Evolutionary conservation across 768 basidiomycete genomes (phyloP), one percentile per base, ranked within the genome.

Genomic region (Suillus hirtellus): DNA sequence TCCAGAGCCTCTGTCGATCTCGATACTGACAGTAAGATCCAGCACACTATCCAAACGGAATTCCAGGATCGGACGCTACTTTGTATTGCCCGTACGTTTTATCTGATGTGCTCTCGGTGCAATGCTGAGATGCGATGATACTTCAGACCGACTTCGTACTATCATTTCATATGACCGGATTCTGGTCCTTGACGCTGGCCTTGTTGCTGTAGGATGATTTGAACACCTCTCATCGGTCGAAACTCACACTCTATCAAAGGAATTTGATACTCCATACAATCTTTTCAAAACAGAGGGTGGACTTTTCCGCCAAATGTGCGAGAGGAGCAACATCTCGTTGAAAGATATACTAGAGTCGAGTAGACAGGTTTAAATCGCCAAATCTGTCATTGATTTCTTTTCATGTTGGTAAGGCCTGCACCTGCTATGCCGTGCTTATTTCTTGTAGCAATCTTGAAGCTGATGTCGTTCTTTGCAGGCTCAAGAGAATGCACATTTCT

Each of bases 141-240:
- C 14, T 47, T 63, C 44, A 65, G 66, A 85, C 69, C 80, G 85
- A n/a, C 72, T 86, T 34, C 75, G 81, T 59, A 87, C 85, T 1
- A 83, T 86, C 66, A 70, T 82, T 60, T 74, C 72, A 27, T 90
- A 90, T 67, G 89, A 93, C 71, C 77, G 85, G 24, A 87, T 92
- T 53, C 77, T 89, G 46, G 89, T 91, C 10, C 80, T 92, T 67
- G 85, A 88, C 63, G 80, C 82, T n/a, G 89, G 89, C 1, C 76
- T 75, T 9, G 84, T 91, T 47, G 79, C 78, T 21, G 84, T 85
- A 47, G 74, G 82, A 35, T 54, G 19, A 12, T 40, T 53, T 43
- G 14, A 52, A 14, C 19, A 0, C 24, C 1, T 44, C 24, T 44
- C 8, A 24, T 3, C 44, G 1, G 0, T 40, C 40, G 24, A 24